Evolutionary conservation across 2,329 filamentous ascomycete genomes (phyloP).

Genomic region (Hypoxylon sp.): DNA sequence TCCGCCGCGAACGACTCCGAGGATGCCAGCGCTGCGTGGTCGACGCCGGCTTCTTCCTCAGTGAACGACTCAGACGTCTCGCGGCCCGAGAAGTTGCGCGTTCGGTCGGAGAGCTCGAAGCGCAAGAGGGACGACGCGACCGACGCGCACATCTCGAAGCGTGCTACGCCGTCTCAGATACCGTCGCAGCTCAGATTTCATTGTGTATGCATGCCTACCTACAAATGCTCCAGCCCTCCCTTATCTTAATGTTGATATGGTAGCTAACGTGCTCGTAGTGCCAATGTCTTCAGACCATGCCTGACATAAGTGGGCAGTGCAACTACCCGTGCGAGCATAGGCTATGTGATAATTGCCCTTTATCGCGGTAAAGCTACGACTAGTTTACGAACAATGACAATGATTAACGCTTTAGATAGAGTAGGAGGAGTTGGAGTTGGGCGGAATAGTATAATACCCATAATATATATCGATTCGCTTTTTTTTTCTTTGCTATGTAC

Average conservation of each 20-base stretch:
- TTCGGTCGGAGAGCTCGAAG: conserved; percentile 33
- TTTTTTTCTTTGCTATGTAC: not conserved
- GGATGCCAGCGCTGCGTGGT: conserved; percentile 30
- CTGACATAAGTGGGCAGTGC: conserved; percentile 34
- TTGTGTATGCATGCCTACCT: conserved; percentile 44
- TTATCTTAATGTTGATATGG: not conserved
- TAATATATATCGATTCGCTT: not conserved
- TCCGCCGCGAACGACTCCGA: conserved; percentile 36
- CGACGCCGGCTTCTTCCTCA: conserved; percentile 32
- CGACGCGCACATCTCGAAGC: conserved; percentile 32
- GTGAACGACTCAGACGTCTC: conserved; percentile 1
- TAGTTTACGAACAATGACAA: too few relatives aligned
- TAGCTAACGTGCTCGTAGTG: conserved; percentile 42
- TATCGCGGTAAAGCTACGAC: not conserved
- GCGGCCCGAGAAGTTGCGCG: conserved; percentile 9
- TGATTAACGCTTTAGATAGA: not conserved
- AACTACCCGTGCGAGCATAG: conserved; percentile 40
- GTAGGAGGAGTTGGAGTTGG: not conserved
- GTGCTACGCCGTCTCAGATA: conserved; percentile 12
- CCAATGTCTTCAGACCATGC: conserved; percentile 40
- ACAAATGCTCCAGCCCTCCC: conserved; percentile 1
- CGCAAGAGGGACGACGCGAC: conserved; percentile 43
- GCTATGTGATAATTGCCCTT: conserved; percentile 37
- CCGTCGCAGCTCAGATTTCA: conserved; percentile 1
- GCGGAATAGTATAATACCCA: conserved; percentile 1